These are phyloP conservation scores for Hanseniaspora lindneri DNA, from an alignment of 805 yeast species.

Conservation along the genomic window DNA sequence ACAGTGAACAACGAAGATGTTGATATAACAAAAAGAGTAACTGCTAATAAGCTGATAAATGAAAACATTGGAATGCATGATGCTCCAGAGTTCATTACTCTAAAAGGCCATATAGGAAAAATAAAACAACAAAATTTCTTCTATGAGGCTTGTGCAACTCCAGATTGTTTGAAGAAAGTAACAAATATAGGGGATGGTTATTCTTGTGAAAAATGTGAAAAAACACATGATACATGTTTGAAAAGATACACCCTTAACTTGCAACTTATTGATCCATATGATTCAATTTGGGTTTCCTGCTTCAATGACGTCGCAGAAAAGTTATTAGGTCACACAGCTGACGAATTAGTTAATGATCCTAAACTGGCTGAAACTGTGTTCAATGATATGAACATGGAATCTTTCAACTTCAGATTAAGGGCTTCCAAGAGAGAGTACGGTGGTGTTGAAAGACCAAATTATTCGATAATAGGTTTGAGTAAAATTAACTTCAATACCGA, in stretches of 20 bases:
- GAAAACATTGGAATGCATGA: conserved; percentile 64
- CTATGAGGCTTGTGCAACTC: conserved; percentile 78
- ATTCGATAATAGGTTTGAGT: conserved; percentile 46
- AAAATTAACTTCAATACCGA: conserved; percentile 48
- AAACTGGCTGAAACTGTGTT: conserved; percentile 34
- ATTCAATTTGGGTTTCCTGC: conserved; percentile 73
- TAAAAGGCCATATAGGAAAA: conserved; percentile 63
- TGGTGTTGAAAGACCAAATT: conserved; percentile 64
- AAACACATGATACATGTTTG: conserved; percentile 52
- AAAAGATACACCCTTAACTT: conserved; percentile 71
- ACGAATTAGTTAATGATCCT: conserved; percentile 39
- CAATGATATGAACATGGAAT: conserved; percentile 46
- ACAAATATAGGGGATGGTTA: conserved; percentile 57
- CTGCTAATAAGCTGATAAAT: conserved; percentile 52
- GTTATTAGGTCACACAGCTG: conserved; percentile 54
- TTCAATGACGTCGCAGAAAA: conserved; percentile 75
- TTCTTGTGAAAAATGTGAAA: conserved; percentile 86
- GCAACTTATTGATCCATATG: conserved; percentile 67
- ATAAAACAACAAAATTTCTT: conserved; percentile 65
- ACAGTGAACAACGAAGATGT: conserved; percentile 29
- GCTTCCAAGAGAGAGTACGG: conserved; percentile 79
- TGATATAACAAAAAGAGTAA: conserved; percentile 45
- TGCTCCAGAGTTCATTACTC: conserved; percentile 62
- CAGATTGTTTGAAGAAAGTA: conserved; percentile 75
- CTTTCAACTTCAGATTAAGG: conserved; percentile 61